phyloP scores from a whole-genome alignment of 805 yeast genomes.

The Groenewaldozyma tartarivorans region DNA sequence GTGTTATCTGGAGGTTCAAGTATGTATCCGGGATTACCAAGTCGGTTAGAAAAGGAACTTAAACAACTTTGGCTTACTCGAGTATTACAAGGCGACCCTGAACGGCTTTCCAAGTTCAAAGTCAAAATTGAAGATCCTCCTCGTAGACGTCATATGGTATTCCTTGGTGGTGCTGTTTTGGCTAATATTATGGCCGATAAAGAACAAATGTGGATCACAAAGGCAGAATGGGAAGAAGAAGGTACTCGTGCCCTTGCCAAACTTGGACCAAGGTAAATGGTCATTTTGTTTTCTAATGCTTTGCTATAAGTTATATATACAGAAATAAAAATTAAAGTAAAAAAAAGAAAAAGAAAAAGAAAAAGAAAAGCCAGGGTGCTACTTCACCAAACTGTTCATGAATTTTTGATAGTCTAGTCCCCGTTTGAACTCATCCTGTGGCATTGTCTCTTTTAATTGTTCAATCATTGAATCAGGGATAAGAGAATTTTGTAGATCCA shows the following conservation, averaged over 20 bases:
- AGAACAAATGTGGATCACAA: constrained; percentile 95
- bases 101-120: constrained; percentile 76
- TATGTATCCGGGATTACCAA: constrained; percentile 97
- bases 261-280: constrained; percentile 74
- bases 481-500: constrained; percentile 31
- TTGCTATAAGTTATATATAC: not conserved
- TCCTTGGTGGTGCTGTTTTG: constrained; percentile 95
- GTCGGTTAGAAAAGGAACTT: constrained; percentile 88
- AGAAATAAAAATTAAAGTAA: constrained; percentile 1
- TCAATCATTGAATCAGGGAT: constrained; percentile 26
- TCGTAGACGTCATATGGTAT: constrained; percentile 97
- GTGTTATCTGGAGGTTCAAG: constrained; percentile 96
- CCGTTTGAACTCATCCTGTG: constrained; percentile 15
- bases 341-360: too few species aligned
- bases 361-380: too few species aligned
- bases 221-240: constrained; percentile 96
- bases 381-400: constrained; percentile 31
- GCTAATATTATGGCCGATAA: constrained; percentile 98
- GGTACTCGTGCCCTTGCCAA: constrained; percentile 79
- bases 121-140: constrained; percentile 98
- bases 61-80: constrained; percentile 92
- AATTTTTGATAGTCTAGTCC: constrained; percentile 25
- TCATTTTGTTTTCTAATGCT: not conserved
- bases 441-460: constrained; percentile 23
- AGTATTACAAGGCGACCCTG: constrained; percentile 78